Percentiles rank a stretch among this genome's conserved stretches.
Conservation (phyloP, 768 basidiomycete species). For the Rubroboletus satanas region DNA sequence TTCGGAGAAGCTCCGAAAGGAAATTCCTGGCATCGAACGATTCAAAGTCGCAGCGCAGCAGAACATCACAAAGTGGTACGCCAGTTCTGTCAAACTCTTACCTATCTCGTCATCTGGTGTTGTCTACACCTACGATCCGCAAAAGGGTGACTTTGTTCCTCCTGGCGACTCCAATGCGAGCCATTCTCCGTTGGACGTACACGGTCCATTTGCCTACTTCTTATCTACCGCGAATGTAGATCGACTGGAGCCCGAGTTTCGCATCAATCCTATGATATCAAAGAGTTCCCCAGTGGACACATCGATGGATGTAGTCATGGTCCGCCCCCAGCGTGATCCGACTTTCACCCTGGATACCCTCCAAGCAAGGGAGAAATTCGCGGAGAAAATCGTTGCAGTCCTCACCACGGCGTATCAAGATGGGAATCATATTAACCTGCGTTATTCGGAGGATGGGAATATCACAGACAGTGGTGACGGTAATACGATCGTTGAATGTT, state of each 20-base stretch:
- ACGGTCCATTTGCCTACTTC: conserved; percentile 86
- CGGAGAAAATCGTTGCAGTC: conserved; percentile 48
- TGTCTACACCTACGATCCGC: conserved; percentile 62
- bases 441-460: conserved; percentile 47
- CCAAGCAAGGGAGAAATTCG: conserved; percentile 47
- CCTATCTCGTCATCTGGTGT: conserved; percentile 38
- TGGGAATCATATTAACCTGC: conserved; percentile 64
- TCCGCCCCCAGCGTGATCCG: conserved; percentile 70
- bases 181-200: conserved; percentile 42
- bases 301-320: conserved; percentile 68
- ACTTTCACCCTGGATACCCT: conserved; percentile 38
- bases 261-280: conserved; percentile 63
- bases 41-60: conserved; percentile 82
- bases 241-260: conserved; percentile 79
- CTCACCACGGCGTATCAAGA: conserved; percentile 71
- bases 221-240: conserved; percentile 79
- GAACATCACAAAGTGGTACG: conserved; percentile 73
- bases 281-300: conserved; percentile 40
- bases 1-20: conserved; percentile 68
- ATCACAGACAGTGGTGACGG: conserved; percentile 43
- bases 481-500: conserved; percentile 66
- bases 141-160: conserved; percentile 44
- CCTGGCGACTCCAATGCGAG: conserved; percentile 34
- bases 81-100: conserved; percentile 53
- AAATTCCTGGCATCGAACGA: conserved; percentile 74